Evolutionary conservation across 495 filamentous ascomycete species (phyloP).

Genomic region (Annulohypoxylon stygium): DNA sequence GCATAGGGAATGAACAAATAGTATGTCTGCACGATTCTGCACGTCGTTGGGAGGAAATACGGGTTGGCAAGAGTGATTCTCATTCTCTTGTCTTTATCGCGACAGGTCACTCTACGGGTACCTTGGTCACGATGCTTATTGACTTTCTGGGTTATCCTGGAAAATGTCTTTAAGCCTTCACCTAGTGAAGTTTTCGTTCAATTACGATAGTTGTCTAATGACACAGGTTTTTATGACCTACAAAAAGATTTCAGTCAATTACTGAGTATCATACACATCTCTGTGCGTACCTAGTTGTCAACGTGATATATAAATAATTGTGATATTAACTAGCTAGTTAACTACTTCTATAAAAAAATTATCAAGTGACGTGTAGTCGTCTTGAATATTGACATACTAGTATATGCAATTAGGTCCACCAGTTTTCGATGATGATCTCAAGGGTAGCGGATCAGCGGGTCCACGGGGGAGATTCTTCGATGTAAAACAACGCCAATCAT

Average conservation of each 20-base stretch:
- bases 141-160: constrained; percentile 5
- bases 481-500: constrained; percentile 14
- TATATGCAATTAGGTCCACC: constrained; percentile 1
- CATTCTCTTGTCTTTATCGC: constrained; percentile 8
- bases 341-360: neutral
- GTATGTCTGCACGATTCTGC: neutral
- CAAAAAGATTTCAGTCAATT: neutral
- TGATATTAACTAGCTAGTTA: neutral
- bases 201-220: constrained; percentile 24
- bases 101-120: neutral
- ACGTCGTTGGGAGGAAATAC: neutral
- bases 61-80: constrained; percentile 7
- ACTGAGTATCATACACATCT: neutral
- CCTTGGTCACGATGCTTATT: constrained; percentile 5
- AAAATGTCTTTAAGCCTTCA: constrained; percentile 16
- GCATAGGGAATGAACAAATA: neutral
- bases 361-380: neutral
- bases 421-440: neutral
- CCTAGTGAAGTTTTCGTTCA: neutral
- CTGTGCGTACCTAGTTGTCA: neutral
- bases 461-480: constrained; percentile 20
- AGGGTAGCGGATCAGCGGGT: constrained; percentile 1
- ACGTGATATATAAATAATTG: neutral
- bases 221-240: neutral
- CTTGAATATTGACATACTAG: neutral